Evolutionary conservation across 2,329 filamentous ascomycete genomes (phyloP).

Genomic region (Ramularia endophylla): DNA sequence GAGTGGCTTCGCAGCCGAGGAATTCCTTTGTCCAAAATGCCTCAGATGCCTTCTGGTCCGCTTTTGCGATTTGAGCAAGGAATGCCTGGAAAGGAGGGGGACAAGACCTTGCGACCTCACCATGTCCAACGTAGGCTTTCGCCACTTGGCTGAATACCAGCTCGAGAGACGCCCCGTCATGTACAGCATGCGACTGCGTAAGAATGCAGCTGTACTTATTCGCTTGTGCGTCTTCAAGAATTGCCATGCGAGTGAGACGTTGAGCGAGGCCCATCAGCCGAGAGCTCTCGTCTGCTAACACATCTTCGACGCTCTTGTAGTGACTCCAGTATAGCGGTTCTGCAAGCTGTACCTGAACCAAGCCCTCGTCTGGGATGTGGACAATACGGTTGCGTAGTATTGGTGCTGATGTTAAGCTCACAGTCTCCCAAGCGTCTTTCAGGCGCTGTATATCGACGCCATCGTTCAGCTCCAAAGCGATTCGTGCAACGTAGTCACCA

Average conservation of each 20-base stretch:
- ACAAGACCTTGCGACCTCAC: background rate
- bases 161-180: conserved; percentile 36
- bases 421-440: conserved; percentile 32
- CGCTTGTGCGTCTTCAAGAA: too few relatives aligned
- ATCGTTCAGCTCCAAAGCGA: background rate
- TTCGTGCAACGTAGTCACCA: background rate
- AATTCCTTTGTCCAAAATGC: conserved; percentile 33
- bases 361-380: conserved; percentile 31
- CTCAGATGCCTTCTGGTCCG: conserved; percentile 19
- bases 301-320: background rate
- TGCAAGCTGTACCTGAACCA: conserved; percentile 2
- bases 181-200: conserved; percentile 34
- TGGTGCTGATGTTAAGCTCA: conserved; percentile 22
- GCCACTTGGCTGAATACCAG: conserved; percentile 30
- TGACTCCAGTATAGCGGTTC: conserved; percentile 5
- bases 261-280: conserved; percentile 3
- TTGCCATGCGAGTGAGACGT: conserved; percentile 1
- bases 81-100: conserved; percentile 24
- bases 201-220: background rate
- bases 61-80: conserved; percentile 29
- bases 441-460: conserved; percentile 29
- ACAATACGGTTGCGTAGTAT: conserved; percentile 37
- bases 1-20: conserved; percentile 25
- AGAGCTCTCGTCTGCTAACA: background rate
- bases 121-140: background rate